Percentiles rank a stretch among this genome's conserved stretches.
Evolutionary conservation across 139 green algal genomes (phyloP).

Genomic region (Gonium pectorale): DNA sequence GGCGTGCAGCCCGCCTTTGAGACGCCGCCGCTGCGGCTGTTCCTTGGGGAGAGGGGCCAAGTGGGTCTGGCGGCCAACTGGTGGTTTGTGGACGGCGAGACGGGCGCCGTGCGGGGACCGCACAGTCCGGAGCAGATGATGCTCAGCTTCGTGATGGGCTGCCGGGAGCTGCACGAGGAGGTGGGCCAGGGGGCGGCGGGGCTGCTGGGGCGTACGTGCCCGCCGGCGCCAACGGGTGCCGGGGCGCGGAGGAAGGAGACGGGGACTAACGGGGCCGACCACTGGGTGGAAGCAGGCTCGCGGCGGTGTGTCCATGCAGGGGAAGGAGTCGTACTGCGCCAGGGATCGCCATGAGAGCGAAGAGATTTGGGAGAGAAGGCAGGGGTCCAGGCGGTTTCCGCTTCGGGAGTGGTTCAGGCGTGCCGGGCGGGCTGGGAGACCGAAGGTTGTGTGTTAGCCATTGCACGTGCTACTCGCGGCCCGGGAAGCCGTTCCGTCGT

Average conservation of each 20-base stretch:
- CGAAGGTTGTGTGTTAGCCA: too few relatives aligned
- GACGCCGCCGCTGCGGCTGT: slow-evolving; percentile 24
- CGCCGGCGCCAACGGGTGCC: too few relatives aligned
- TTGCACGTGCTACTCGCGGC: too few relatives aligned
- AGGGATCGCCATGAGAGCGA: not conserved
- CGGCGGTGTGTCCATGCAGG: not conserved
- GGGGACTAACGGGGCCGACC: not conserved
- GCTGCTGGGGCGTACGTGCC: too few relatives aligned
- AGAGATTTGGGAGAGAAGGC: too few relatives aligned
- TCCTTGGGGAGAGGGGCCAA: slow-evolving; percentile 7
- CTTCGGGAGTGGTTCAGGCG: too few relatives aligned
- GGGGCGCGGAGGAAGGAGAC: not conserved
- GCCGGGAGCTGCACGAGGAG: slow-evolving; percentile 21
- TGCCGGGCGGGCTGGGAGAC: too few relatives aligned
- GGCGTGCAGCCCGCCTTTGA: slow-evolving; percentile 19
- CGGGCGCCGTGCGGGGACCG: not conserved
- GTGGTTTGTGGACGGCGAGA: slow-evolving; percentile 6
- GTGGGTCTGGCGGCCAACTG: not conserved
- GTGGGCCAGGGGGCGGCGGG: not conserved
- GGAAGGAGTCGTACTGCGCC: not conserved
- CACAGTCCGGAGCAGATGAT: slow-evolving; percentile 40
- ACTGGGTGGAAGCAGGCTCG: not conserved
- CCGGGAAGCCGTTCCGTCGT: too few relatives aligned
- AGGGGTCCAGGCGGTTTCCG: too few relatives aligned
- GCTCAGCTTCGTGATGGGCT: slow-evolving; percentile 12